These are phyloP conservation scores for Globisporangium nagaii DNA, from an alignment of 352 stramenopile genomes.

Conservation along the genomic window DNA sequence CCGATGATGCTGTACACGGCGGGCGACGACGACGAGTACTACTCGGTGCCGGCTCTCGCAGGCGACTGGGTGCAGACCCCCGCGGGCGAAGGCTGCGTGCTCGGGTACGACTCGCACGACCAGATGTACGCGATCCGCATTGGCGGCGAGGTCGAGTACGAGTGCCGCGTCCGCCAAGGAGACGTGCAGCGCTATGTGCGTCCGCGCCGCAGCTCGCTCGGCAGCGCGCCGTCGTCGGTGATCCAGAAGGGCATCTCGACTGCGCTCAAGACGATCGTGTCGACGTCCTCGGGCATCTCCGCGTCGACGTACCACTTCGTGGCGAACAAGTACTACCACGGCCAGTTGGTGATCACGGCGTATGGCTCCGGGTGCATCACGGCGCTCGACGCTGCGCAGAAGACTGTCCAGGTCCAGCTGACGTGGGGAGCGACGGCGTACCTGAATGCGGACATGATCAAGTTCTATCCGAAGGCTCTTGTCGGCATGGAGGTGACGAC, in stretches of 20 bases:
- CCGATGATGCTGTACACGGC: constrained; percentile 32
- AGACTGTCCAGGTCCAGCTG: constrained; percentile 57
- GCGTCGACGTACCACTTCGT: constrained; percentile 48
- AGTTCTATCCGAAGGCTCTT: constrained; percentile 66
- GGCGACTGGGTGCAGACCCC: constrained; percentile 57
- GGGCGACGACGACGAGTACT: constrained; percentile 32
- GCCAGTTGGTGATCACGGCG: constrained; percentile 68
- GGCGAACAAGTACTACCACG: constrained; percentile 65
- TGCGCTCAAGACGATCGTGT: constrained; percentile 53
- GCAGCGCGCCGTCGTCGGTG: constrained; percentile 22
- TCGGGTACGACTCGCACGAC: constrained; percentile 38
- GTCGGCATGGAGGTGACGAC: constrained; percentile 69
- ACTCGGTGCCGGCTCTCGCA: constrained; percentile 49
- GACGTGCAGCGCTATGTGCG: constrained; percentile 40
- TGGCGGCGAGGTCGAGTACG: constrained; percentile 28
- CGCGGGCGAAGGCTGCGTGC: constrained; percentile 41
- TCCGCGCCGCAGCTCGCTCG: constrained; percentile 24
- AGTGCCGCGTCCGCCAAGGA: constrained; percentile 26
- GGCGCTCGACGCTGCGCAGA: constrained; percentile 39
- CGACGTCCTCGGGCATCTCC: constrained; percentile 45
- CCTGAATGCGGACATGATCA: constrained; percentile 54
- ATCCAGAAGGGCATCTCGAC: constrained; percentile 40
- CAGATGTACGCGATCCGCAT: constrained; percentile 55
- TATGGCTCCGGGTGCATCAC: constrained; percentile 59
- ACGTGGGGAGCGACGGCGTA: constrained; percentile 54